These are phyloP conservation scores for Pestalotiopsis sp. DNA, from an alignment of 2,329 filamentous ascomycete genomes.

Conservation along the genomic window DNA sequence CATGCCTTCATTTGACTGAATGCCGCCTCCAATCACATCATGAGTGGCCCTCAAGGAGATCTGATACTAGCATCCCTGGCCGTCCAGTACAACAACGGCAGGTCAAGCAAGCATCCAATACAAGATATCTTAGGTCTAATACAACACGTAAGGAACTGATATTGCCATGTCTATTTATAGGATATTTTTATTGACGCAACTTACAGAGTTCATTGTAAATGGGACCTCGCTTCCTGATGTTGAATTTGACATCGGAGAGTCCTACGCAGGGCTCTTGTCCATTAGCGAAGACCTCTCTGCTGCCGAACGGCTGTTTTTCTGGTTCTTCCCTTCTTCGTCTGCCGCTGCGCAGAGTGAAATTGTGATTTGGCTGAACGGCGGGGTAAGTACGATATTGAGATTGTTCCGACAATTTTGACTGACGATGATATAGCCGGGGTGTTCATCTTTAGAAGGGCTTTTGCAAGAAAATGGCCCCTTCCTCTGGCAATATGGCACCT, in stretches of 20 bases:
- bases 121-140: not conserved
- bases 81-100: not conserved
- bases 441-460: constrained; percentile 66
- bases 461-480: constrained; percentile 79
- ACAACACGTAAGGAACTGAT: not conserved
- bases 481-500: constrained; percentile 71
- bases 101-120: not conserved
- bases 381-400: constrained; percentile 17
- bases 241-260: constrained; percentile 63
- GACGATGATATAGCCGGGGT: constrained; percentile 41
- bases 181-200: not conserved
- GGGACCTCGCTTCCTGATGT: constrained; percentile 65
- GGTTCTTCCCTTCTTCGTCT: constrained; percentile 56
- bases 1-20: not conserved
- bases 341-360: constrained; percentile 49
- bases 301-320: constrained; percentile 53
- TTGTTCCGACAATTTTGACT: not conserved
- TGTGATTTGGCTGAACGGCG: constrained; percentile 54
- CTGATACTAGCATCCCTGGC: not conserved
- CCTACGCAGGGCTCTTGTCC: constrained; percentile 59
- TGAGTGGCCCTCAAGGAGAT: not conserved
- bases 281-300: constrained; percentile 47
- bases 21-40: not conserved
- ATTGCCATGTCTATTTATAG: too few species aligned
- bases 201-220: constrained; percentile 61